A percentile compares a stretch with the other conserved stretches of the same genome.
Conservation (phyloP, 192 early-diverging fungal genomes). For the Backusella tarrabulga region DNA sequence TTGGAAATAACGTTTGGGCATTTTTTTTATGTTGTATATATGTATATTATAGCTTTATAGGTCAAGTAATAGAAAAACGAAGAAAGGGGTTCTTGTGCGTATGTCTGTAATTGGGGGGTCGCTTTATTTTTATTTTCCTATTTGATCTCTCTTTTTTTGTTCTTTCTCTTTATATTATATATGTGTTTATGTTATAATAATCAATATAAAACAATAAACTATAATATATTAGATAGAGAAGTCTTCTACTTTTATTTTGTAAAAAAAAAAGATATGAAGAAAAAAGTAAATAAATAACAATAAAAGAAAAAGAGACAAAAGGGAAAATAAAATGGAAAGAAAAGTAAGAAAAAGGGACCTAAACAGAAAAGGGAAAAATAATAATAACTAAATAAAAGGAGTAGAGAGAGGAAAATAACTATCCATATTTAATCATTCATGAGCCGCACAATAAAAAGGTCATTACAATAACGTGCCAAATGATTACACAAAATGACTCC, state of each 20-base stretch:
- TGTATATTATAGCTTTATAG: too few relatives aligned
- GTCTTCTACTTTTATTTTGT: background rate
- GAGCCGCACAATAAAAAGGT: background rate
- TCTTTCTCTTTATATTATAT: background rate
- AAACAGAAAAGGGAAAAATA: conserved; percentile 3
- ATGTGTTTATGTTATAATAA: background rate
- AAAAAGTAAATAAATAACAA: background rate
- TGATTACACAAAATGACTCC: background rate
- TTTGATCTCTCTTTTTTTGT: background rate
- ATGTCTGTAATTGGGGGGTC: background rate
- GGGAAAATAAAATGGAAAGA: background rate
- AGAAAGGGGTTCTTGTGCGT: background rate
- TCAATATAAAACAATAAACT: background rate
- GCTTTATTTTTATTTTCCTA: background rate
- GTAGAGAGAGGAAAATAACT: background rate
- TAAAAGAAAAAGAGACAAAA: background rate
- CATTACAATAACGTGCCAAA: conserved; percentile 4
- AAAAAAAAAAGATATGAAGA: background rate
- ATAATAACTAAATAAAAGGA: background rate
- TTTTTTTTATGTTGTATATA: background rate
- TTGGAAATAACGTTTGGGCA: conserved; percentile 1
- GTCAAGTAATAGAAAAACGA: background rate
- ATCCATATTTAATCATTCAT: background rate
- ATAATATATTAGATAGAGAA: background rate
- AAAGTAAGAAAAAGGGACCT: background rate